A percentile compares a stretch with the other conserved stretches of the same genome.
These are phyloP conservation scores for Globisporangium alternatum DNA, from an alignment of 352 stramenopile species.

Conservation along the genomic window DNA sequence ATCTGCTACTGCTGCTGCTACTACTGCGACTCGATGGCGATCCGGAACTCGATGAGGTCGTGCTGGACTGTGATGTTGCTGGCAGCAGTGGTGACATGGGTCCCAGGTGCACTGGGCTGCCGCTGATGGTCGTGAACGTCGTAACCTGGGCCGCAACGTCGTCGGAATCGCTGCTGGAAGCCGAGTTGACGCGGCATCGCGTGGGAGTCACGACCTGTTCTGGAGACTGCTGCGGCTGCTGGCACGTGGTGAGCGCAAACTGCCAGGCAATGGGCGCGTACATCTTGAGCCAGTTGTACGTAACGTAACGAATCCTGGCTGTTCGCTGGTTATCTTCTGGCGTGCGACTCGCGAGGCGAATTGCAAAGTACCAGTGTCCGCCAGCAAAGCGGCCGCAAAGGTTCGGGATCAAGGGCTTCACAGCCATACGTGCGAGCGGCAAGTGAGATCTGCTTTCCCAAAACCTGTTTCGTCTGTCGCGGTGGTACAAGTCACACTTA, in stretches of 20 bases:
- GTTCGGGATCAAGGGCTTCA: neutral
- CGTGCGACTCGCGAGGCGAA: neutral
- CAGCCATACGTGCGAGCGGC: neutral
- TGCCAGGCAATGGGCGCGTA: neutral
- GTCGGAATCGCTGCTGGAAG: neutral
- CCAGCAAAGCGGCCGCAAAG: neutral
- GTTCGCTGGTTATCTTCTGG: neutral
- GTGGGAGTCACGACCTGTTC: neutral
- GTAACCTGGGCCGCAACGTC: neutral
- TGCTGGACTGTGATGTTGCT: neutral
- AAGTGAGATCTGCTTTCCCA: neutral
- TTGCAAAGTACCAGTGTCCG: neutral
- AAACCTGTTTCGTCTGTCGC: neutral
- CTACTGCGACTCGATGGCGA: neutral
- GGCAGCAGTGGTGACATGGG: neutral
- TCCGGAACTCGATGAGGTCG: neutral
- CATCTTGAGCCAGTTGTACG: neutral
- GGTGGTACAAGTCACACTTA: neutral
- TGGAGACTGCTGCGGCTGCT: neutral
- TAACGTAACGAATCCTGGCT: neutral
- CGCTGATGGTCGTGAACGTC: neutral
- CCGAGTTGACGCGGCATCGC: neutral
- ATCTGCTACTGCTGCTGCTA: neutral
- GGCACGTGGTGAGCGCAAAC: neutral
- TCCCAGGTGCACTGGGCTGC: slow-evolving; percentile 5